Conservation (phyloP, 1,139 yeast genomes). For the Magnusiomyces paraingens region DNA sequence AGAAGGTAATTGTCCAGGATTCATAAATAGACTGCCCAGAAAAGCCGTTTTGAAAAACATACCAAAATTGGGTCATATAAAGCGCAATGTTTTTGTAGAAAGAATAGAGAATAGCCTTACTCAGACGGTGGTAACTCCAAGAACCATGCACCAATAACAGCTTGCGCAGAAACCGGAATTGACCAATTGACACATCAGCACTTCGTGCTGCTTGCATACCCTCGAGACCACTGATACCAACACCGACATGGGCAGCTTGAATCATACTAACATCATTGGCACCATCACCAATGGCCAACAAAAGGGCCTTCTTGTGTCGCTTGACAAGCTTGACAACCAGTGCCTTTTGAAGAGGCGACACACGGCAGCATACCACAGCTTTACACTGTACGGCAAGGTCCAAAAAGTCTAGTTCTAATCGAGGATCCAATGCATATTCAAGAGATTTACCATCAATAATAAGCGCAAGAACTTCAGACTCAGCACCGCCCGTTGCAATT, state of each 20-base stretch:
- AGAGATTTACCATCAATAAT: conserved; percentile 92
- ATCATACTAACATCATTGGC: conserved; percentile 99
- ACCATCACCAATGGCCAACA: conserved; percentile 98
- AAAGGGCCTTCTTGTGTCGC: conserved; percentile 60
- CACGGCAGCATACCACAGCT: conserved; percentile 89
- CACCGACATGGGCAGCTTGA: conserved; percentile 96
- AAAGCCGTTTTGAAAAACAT: conserved; percentile 81
- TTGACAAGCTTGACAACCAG: conserved; percentile 89
- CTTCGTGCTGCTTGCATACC: conserved; percentile 98
- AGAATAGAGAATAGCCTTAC: conserved; percentile 86
- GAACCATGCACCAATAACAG: conserved; percentile 89
- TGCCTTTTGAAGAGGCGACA: conserved; percentile 95
- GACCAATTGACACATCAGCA: conserved; percentile 97
- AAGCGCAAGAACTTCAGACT: conserved; percentile 76
- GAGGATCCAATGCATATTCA: conserved; percentile 74
- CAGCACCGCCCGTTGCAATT: conserved; percentile 51
- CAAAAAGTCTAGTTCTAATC: conserved; percentile 70
- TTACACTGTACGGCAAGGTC: conserved; percentile 81
- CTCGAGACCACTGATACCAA: conserved; percentile 95
- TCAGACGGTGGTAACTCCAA: conserved; percentile 94
- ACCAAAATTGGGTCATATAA: conserved; percentile 98
- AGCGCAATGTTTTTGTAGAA: conserved; percentile 93
- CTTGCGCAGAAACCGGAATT: conserved; percentile 78
- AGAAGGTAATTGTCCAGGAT: conserved; percentile 95
- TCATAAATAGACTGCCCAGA: conserved; percentile 96